Evolutionary conservation across 2,329 filamentous ascomycete species (phyloP).

Genomic region (Leptographium wingfieldii): DNA sequence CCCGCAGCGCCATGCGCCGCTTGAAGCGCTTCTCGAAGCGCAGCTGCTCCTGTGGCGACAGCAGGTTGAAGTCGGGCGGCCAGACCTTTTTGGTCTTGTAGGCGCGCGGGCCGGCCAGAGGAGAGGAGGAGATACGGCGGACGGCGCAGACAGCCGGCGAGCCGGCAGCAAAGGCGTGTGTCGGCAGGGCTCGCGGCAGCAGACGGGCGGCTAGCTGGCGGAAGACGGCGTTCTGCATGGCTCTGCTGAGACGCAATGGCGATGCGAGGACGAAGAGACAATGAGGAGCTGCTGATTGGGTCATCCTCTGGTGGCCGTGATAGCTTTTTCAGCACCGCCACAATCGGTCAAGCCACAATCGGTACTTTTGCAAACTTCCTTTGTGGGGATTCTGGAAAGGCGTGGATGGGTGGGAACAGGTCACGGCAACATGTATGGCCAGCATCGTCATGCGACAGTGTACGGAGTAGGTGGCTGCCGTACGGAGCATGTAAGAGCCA

Average conservation of each 20-base stretch:
- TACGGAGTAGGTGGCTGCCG: neutral
- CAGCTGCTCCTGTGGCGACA: conserved; percentile 62
- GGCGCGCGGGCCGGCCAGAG: neutral
- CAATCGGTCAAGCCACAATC: neutral
- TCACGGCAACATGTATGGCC: neutral
- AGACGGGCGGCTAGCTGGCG: neutral
- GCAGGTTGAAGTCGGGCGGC: conserved; percentile 63
- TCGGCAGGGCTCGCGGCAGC: neutral
- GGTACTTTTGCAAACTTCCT: neutral
- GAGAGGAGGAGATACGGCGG: neutral
- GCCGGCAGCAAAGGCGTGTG: neutral
- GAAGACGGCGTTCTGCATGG: neutral
- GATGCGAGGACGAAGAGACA: neutral
- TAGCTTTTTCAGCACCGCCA: neutral
- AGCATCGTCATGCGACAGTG: neutral
- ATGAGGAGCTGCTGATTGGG: neutral
- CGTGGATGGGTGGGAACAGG: neutral
- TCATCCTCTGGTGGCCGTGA: neutral
- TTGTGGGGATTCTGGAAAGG: too few relatives aligned
- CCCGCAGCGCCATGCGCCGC: conserved; percentile 50
- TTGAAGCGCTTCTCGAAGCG: conserved; percentile 69
- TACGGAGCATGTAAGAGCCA: neutral
- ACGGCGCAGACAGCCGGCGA: neutral
- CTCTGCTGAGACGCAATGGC: neutral
- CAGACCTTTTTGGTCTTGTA: conserved; percentile 59